Percentiles rank a stretch among this genome's conserved stretches.
These are phyloP conservation scores for Leavenworthia alabamica DNA, from an alignment of 345 rosid species.

Conservation along the genomic window DNA sequence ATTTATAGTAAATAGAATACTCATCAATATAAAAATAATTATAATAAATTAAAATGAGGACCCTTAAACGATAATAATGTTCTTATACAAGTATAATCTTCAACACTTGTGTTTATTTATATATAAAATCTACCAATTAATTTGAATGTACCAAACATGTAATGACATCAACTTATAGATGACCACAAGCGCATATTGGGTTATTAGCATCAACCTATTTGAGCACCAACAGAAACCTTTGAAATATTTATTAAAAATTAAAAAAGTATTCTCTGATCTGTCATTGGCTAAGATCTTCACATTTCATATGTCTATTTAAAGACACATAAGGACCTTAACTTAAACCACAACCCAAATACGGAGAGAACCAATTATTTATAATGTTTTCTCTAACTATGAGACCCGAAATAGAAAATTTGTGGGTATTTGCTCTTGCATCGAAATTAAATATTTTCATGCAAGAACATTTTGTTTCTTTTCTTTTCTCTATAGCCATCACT, in stretches of 20 bases:
- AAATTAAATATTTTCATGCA: slow-evolving; percentile 33
- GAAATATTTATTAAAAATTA: not conserved
- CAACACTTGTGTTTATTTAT: not conserved
- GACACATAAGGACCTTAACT: slow-evolving; percentile 6
- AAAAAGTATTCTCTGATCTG: slow-evolving; percentile 1
- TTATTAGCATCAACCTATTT: slow-evolving; percentile 20
- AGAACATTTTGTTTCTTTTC: slow-evolving; percentile 37
- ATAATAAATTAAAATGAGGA: not conserved
- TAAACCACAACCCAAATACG: slow-evolving; percentile 19
- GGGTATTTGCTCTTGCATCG: slow-evolving; percentile 54
- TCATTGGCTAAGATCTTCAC: slow-evolving; percentile 16
- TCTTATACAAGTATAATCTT: not conserved
- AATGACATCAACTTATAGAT: slow-evolving; percentile 20
- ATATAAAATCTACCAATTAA: not conserved
- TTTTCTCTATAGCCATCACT: slow-evolving; percentile 32
- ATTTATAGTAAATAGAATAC: not conserved
- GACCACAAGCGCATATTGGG: slow-evolving; percentile 11
- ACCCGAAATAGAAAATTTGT: slow-evolving; percentile 34
- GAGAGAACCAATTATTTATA: not conserved
- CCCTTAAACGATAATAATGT: not conserved
- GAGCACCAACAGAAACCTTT: slow-evolving; percentile 12
- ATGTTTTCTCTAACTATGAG: slow-evolving; percentile 29
- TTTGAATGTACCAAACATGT: slow-evolving; percentile 1
- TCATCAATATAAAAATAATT: not conserved
- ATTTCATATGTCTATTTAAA: slow-evolving; percentile 19